These are phyloP conservation scores for Talinum fruticosum DNA, from an alignment of 148 eudicot genomes.

Conservation along the genomic window DNA sequence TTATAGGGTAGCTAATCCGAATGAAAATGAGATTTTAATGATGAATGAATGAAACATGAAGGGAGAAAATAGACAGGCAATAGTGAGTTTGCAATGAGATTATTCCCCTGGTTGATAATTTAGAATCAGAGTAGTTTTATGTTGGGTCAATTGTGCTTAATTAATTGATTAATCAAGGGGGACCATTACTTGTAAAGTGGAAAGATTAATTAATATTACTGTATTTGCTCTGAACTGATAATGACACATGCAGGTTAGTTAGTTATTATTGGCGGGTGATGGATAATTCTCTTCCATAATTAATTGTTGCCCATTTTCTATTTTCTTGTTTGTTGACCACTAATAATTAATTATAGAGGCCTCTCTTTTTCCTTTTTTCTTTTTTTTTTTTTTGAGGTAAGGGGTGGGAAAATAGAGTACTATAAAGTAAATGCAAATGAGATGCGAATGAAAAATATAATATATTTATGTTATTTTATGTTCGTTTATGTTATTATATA, in stretches of 20 bases:
- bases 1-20: too few relatives aligned
- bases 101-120: not conserved
- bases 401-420: too few relatives aligned
- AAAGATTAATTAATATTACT: conserved; percentile 12
- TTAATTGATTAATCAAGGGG: not conserved
- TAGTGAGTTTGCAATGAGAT: not conserved
- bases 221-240: conserved; percentile 9
- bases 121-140: not conserved
- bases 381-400: too few relatives aligned
- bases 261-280: conserved; percentile 13
- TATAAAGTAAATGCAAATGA: too few relatives aligned
- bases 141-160: not conserved
- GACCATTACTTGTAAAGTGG: conserved; percentile 21
- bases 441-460: too few relatives aligned
- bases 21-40: not conserved
- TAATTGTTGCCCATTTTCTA: not conserved
- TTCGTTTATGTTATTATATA: too few relatives aligned
- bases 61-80: not conserved
- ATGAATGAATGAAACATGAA: not conserved
- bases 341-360: too few relatives aligned
- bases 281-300: not conserved
- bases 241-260: conserved; percentile 20
- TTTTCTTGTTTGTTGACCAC: not conserved
- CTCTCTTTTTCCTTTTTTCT: not conserved
- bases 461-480: too few relatives aligned